Evolutionary conservation across 768 basidiomycete genomes (phyloP).

Genomic region (Mrakia gelida): DNA sequence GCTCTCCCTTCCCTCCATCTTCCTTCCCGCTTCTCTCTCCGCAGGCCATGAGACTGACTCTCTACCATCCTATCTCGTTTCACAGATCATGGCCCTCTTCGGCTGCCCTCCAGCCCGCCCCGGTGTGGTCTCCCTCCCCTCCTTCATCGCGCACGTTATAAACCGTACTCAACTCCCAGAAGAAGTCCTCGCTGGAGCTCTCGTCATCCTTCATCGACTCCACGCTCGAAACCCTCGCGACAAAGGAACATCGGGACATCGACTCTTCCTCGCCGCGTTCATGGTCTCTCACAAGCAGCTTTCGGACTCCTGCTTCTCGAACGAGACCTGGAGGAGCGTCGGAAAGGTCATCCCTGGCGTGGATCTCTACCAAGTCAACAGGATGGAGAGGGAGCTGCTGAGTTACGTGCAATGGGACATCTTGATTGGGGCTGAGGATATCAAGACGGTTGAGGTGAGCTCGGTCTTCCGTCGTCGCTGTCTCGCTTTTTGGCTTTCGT

Average conservation of each 20-base stretch:
- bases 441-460: background rate
- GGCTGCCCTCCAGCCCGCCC: background rate
- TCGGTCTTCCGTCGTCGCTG: background rate
- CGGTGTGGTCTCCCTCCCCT: background rate
- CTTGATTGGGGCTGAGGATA: background rate
- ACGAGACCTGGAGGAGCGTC: background rate
- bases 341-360: background rate
- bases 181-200: background rate
- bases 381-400: background rate
- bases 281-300: background rate
- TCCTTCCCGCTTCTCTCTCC: no score
- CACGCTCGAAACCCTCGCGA: background rate
- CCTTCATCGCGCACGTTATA: background rate
- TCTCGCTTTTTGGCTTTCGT: no score
- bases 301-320: background rate
- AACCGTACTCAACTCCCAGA: background rate
- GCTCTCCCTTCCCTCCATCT: no score
- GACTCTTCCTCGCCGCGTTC: background rate
- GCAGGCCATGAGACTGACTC: no score
- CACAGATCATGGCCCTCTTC: background rate
- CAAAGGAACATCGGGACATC: background rate
- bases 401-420: background rate
- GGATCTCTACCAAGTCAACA: background rate
- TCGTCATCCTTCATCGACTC: background rate
- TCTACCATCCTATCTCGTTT: background rate